Base-by-base conservation (phyloP, 1,139 yeast species). In the Suhomyces yuchorum region DNA sequence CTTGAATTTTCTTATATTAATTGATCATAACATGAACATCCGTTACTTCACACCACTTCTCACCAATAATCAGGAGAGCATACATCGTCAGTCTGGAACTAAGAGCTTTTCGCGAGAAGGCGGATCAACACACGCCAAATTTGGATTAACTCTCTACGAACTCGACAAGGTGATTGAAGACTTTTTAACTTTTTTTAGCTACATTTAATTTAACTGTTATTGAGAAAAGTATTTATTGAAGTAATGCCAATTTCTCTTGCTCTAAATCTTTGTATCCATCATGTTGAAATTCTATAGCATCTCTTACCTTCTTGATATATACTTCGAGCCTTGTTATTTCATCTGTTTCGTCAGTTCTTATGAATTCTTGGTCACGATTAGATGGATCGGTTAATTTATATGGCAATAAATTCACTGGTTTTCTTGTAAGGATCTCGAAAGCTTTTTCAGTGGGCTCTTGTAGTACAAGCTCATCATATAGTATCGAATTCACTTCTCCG, bases 371-470 rank as follows among this genome's bases (percentile, higher is more conserved):
- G 51, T 75, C 79, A 49, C 71, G 59, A 47, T 68, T 72, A 3
- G 65, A 67, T 3, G 73, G 74, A 41, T 71, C 77, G 2, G 78
- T 60, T 49, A 82, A 75, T 51, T 75, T 77, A 46, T 82, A 79
- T 0, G 96, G 95, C 40, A 91, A 68, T 46, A 86, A 60, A 44
- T 89, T 87, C 26, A 90, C 85, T 1, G 97, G 96, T 51, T 80
- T 77, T 40, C 78, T 69, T 8, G 97, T 89, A 58, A 93, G 75
- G 7, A 84, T 71, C 55, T 87, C 89, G 66, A 93, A 92, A 66
- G 91, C 82, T 24, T 79, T 78, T 58, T 93, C 98, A 2, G 97
- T 91, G 2, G 99, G 99, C 63, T 93, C 99, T 62, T 88, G 91
- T 62, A 95, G 93, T 9, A 93, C 97, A 34, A 93, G 72, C 64